Conservation (phyloP, 1,284 basidiomycete genomes). For the Butyriboletus appendiculatus region DNA sequence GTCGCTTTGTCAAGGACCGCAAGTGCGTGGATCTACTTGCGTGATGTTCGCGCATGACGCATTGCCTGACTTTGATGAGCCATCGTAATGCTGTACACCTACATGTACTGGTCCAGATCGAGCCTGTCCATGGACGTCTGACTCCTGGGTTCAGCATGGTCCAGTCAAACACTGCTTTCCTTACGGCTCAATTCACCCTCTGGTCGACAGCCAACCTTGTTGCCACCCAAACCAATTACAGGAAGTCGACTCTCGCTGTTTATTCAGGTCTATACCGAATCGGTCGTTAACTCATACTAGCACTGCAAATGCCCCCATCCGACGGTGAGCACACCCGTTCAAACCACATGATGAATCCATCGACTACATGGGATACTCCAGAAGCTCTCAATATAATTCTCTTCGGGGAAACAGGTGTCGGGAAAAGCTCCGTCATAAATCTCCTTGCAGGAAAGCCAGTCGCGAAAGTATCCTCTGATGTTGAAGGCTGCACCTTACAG, state of each 20-base stretch:
- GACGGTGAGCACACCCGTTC: constrained; percentile 14
- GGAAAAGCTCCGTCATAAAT: constrained; percentile 38
- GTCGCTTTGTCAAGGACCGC: constrained; percentile 2
- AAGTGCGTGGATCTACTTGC: constrained; percentile 7
- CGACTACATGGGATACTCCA: background rate
- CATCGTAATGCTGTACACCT: constrained; percentile 14
- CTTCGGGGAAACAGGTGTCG: constrained; percentile 34
- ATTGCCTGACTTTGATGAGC: constrained; percentile 2
- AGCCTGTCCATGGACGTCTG: constrained; percentile 3
- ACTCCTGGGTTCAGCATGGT: constrained; percentile 4
- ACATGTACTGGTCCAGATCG: constrained; percentile 13
- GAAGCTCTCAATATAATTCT: constrained; percentile 28
- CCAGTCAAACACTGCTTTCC: constrained; percentile 8
- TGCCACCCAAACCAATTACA: background rate
- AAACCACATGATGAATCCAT: constrained; percentile 1
- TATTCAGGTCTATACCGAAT: constrained; percentile 7
- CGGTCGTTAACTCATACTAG: background rate
- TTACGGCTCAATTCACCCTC: constrained; percentile 3
- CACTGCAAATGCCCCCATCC: constrained; percentile 19
- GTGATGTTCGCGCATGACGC: constrained; percentile 17
- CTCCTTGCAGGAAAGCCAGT: constrained; percentile 28
- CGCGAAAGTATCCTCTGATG: constrained; percentile 31
- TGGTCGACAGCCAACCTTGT: constrained; percentile 5
- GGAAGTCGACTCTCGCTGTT: background rate
- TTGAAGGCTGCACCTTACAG: constrained; percentile 27